phyloP scores from a whole-genome alignment of 495 filamentous ascomycete species.

The Parachaetomium inaequale region DNA sequence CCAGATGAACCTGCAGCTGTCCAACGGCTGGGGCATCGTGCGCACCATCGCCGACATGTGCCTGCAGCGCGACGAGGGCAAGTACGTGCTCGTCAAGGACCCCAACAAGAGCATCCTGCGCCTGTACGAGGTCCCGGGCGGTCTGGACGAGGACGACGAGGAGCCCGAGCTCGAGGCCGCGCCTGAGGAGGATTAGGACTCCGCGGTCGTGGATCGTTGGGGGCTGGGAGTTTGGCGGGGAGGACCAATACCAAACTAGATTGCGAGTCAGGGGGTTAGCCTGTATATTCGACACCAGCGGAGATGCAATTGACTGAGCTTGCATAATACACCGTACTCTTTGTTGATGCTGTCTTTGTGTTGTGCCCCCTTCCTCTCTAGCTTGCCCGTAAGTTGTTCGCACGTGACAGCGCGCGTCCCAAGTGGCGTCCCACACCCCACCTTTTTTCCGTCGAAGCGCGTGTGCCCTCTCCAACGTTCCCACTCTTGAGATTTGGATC shows the following conservation, averaged over 20 bases:
- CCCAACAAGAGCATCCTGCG: conserved; percentile 92
- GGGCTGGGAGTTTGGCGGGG: neutral
- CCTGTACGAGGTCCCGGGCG: conserved; percentile 87
- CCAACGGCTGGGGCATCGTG: conserved; percentile 98
- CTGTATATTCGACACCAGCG: neutral
- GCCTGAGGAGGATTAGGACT: conserved; percentile 1
- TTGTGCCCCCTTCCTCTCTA: neutral
- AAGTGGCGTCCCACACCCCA: conserved; percentile 13
- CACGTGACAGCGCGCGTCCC: conserved; percentile 20
- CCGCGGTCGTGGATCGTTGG: neutral
- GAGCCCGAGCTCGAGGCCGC: conserved; percentile 35
- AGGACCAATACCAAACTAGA: conserved; percentile 2
- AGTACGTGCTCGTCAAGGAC: conserved; percentile 75
- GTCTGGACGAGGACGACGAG: conserved; percentile 69
- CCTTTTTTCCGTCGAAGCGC: conserved; percentile 9
- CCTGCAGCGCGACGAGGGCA: conserved; percentile 66
- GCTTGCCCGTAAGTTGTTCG: neutral
- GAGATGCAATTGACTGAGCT: neutral
- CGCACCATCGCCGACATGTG: conserved; percentile 94
- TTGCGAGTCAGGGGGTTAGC: neutral
- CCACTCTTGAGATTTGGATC: neutral
- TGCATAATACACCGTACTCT: no score
- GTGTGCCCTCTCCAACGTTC: neutral
- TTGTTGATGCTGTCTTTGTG: neutral
- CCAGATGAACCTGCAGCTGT: conserved; percentile 96